Percentiles rank a stretch among this genome's conserved stretches.
Evolutionary conservation across 2,329 filamentous ascomycete genomes (phyloP).

Genomic region (Hymenoscyphus occultus): DNA sequence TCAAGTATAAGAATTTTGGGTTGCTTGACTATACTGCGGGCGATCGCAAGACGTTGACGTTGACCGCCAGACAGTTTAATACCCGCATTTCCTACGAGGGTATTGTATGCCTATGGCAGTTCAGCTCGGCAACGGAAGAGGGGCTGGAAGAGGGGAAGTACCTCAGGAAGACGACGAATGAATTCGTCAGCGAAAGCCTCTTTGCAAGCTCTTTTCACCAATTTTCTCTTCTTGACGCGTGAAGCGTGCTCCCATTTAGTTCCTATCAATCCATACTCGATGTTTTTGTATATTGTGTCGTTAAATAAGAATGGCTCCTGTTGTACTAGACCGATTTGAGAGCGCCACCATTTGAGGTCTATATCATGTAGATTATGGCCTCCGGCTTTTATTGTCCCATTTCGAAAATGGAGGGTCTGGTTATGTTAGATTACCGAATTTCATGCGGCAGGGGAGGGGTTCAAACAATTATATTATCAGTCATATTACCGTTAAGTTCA

Average conservation of each 20-base stretch:
- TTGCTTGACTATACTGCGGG: constrained; percentile 64
- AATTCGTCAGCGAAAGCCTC: constrained; percentile 58
- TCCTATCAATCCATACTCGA: constrained; percentile 40
- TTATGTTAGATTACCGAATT: background rate
- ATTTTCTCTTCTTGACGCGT: constrained; percentile 17
- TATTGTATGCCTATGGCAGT: constrained; percentile 50
- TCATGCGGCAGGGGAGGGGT: too few relatives aligned
- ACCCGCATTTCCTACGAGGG: constrained; percentile 66
- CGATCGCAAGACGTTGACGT: constrained; percentile 39
- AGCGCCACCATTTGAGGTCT: constrained; percentile 57
- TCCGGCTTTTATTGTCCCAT: constrained; percentile 24
- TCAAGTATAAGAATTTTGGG: constrained; percentile 68
- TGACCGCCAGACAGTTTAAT: constrained; percentile 70
- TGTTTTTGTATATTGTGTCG: constrained; percentile 59
- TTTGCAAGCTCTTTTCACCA: constrained; percentile 45
- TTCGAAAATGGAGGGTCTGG: constrained; percentile 28
- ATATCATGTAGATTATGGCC: constrained; percentile 22
- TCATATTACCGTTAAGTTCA: constrained; percentile 25
- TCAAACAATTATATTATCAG: constrained; percentile 29
- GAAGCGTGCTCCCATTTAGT: constrained; percentile 22
- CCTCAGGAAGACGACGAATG: constrained; percentile 52
- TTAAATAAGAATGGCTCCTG: constrained; percentile 67
- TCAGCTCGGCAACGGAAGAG: constrained; percentile 45
- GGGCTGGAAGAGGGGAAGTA: constrained; percentile 49
- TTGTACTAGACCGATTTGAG: constrained; percentile 61